A percentile compares a stretch with the other conserved stretches of the same genome.
These are phyloP conservation scores for Albizia julibrissin DNA, from an alignment of 306 rosid genomes.

Conservation along the genomic window DNA sequence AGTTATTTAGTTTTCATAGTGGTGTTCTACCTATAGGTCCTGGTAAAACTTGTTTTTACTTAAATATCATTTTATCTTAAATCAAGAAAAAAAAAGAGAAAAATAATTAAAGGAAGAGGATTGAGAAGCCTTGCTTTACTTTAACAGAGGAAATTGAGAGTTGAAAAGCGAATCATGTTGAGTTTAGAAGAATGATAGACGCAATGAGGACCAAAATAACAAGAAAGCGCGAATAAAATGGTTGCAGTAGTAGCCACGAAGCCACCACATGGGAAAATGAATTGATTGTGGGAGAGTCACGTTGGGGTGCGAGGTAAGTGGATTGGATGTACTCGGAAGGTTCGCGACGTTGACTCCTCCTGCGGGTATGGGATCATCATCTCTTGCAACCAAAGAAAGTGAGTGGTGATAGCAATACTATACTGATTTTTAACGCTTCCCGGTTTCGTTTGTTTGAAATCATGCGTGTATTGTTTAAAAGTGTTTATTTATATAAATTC, in stretches of 20 bases:
- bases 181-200: too few species aligned
- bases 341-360: constrained; percentile 16
- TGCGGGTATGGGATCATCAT: constrained; percentile 1
- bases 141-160: too few species aligned
- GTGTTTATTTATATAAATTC: too few species aligned
- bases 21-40: too few species aligned
- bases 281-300: neutral
- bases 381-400: neutral
- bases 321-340: constrained; percentile 13
- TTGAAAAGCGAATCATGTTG: too few species aligned
- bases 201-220: too few species aligned
- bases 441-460: too few species aligned
- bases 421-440: neutral
- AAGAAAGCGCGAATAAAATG: neutral
- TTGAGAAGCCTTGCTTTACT: neutral
- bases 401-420: neutral
- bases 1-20: too few species aligned
- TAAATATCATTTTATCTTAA: too few species aligned
- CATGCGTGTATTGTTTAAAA: too few species aligned
- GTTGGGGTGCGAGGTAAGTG: neutral
- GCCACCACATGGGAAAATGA: neutral
- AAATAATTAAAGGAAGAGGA: neutral
- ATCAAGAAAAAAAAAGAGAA: neutral
- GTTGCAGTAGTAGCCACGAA: neutral
- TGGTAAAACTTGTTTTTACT: too few species aligned